A percentile compares a stretch with the other conserved stretches of the same genome.
phyloP scores from a whole-genome alignment of 176 grass and related monocot genomes.

The Oryza longistaminata region DNA sequence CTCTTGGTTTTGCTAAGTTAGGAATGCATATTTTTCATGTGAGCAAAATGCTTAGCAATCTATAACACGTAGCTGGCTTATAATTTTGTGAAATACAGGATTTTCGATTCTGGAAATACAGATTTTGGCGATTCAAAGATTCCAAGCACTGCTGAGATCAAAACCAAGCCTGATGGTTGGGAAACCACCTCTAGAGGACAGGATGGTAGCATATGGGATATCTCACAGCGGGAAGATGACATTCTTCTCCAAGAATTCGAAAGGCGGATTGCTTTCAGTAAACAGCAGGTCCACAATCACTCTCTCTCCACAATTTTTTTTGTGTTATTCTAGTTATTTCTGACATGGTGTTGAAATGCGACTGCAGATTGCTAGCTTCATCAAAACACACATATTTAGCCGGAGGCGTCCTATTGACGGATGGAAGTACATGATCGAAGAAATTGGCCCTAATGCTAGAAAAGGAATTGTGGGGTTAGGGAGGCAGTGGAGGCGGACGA shows the following conservation, averaged over 20 bases:
- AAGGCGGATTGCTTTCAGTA: conserved; percentile 88
- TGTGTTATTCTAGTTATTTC: background rate
- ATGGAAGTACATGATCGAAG: conserved; percentile 95
- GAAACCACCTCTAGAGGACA: conserved; percentile 75
- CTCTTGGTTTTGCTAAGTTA: conserved; percentile 21
- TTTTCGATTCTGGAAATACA: conserved; percentile 81
- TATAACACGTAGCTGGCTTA: background rate
- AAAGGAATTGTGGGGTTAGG: conserved; percentile 37
- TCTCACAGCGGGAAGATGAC: conserved; percentile 88
- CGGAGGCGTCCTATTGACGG: conserved; percentile 71
- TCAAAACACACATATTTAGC: conserved; percentile 94
- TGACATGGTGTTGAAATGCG: conserved; percentile 4
- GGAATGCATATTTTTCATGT: background rate
- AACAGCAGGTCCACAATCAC: conserved; percentile 61
- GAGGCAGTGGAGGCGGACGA: background rate
- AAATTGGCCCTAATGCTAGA: conserved; percentile 88
- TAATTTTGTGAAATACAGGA: conserved; percentile 46
- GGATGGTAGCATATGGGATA: conserved; percentile 91
- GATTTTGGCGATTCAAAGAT: conserved; percentile 67
- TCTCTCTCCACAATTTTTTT: background rate
- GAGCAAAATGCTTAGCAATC: background rate
- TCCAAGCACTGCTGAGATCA: conserved; percentile 65
- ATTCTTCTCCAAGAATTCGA: conserved; percentile 99
- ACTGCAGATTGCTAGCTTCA: conserved; percentile 86
- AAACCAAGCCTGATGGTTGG: conserved; percentile 93